Percentiles rank a stretch among this genome's conserved stretches.
These are phyloP conservation scores for Pisolithus tinctorius DNA, from an alignment of 768 basidiomycete species.

Conservation along the genomic window DNA sequence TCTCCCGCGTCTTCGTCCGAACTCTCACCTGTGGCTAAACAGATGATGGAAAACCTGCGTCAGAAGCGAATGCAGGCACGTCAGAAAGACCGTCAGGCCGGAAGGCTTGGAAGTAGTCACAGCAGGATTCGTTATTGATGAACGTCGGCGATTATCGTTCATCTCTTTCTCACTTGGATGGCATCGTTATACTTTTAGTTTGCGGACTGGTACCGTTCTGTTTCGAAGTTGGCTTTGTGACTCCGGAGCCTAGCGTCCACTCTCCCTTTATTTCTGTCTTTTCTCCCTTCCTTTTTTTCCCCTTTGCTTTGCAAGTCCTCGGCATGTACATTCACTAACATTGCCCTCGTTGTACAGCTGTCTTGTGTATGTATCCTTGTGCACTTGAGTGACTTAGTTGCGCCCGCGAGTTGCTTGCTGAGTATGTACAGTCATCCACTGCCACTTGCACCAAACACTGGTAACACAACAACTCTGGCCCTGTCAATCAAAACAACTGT, in stretches of 20 bases:
- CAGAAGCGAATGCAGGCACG: conserved; percentile 30
- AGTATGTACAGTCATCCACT: too few relatives aligned
- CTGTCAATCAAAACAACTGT: too few relatives aligned
- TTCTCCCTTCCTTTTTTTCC: neutral
- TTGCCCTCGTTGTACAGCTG: neutral
- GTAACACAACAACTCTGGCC: too few relatives aligned
- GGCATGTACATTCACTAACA: neutral
- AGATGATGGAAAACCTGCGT: conserved; percentile 63
- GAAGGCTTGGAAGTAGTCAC: conserved; percentile 25
- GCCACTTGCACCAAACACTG: too few relatives aligned
- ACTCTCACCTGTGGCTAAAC: conserved; percentile 58
- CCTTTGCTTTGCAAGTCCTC: conserved; percentile 1
- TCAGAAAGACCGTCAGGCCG: conserved; percentile 24
- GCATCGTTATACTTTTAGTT: conserved; percentile 7
- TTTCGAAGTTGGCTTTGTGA: conserved; percentile 6
- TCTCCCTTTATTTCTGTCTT: neutral
- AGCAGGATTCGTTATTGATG: conserved; percentile 27
- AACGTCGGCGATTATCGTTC: conserved; percentile 1
- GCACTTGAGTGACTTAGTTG: too few relatives aligned
- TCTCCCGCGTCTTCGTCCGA: conserved; percentile 71
- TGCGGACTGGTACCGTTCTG: neutral
- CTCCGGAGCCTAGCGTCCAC: neutral
- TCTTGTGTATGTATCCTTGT: neutral
- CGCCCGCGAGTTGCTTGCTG: too few relatives aligned
- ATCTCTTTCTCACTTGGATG: conserved; percentile 6